A percentile compares a stretch with the other conserved stretches of the same genome.
phyloP scores from a whole-genome alignment of 2,329 filamentous ascomycete genomes.

The Microsporum canis region DNA sequence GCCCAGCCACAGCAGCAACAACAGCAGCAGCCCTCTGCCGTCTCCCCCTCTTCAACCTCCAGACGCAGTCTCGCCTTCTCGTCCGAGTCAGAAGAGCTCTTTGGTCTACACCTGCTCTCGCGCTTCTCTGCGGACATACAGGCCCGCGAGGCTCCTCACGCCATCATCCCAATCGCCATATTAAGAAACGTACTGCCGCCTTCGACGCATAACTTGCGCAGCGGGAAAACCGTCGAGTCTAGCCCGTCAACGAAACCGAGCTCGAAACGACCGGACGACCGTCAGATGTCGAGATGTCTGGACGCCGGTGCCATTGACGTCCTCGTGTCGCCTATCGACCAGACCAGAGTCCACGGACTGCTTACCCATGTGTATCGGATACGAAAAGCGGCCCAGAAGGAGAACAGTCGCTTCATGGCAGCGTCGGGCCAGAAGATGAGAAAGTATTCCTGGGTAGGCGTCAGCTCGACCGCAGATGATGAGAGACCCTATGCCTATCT shows the following conservation, averaged over 20 bases:
- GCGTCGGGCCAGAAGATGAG: conserved; percentile 61
- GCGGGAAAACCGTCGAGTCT: background rate
- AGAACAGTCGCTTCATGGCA: conserved; percentile 52
- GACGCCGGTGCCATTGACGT: conserved; percentile 83
- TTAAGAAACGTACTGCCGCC: conserved; percentile 24
- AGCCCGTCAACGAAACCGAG: background rate
- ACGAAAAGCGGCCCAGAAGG: conserved; percentile 62
- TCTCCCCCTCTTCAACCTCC: conserved; percentile 22
- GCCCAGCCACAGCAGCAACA: conserved; percentile 16
- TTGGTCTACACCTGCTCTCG: conserved; percentile 38
- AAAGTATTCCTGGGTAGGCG: conserved; percentile 82
- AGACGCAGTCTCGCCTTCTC: conserved; percentile 33
- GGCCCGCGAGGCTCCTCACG: conserved; percentile 38
- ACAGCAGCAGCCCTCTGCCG: conserved; percentile 18
- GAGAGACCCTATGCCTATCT: conserved; percentile 81
- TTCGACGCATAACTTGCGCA: conserved; percentile 10
- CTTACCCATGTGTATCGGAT: conserved; percentile 75
- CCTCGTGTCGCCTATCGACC: conserved; percentile 64
- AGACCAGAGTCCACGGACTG: conserved; percentile 61
- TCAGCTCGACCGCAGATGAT: conserved; percentile 47
- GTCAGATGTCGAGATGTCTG: conserved; percentile 58
- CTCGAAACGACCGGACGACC: conserved; percentile 29
- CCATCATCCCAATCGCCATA: conserved; percentile 41
- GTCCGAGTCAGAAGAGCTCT: conserved; percentile 36
- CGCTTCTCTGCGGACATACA: conserved; percentile 41